Conservation (phyloP, 768 basidiomycete species). For the Suillus placidus region DNA sequence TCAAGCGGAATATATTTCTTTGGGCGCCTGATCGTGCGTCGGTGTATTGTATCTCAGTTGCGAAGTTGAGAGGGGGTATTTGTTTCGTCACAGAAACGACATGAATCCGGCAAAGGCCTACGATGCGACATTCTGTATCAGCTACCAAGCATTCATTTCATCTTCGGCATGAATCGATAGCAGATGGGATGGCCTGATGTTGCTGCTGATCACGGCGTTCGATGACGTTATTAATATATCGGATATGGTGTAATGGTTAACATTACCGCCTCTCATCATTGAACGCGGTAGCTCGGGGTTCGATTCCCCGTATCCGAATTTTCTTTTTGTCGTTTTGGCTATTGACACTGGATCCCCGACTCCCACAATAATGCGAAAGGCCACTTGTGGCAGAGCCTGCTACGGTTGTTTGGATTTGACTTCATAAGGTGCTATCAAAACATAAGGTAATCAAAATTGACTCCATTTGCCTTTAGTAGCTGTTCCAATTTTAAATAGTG, state of each 20-base stretch:
- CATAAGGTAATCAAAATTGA: too few relatives aligned
- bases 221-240: not conserved
- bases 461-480: too few relatives aligned
- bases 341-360: too few relatives aligned
- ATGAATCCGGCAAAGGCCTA: not conserved
- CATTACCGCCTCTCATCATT: constrained; percentile 5
- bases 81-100: not conserved
- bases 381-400: too few relatives aligned
- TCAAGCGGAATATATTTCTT: not conserved
- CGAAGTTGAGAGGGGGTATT: not conserved
- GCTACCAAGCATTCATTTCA: not conserved
- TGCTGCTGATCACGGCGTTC: not conserved
- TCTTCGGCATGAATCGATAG: not conserved
- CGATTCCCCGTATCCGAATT: constrained; percentile 57
- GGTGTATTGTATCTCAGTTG: not conserved
- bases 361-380: too few relatives aligned
- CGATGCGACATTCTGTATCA: not conserved
- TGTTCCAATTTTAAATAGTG: too few relatives aligned
- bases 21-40: not conserved
- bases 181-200: not conserved
- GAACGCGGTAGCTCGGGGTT: constrained; percentile 56
- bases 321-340: not conserved
- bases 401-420: too few relatives aligned
- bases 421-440: too few relatives aligned
- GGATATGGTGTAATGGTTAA: constrained; percentile 11